Conservation (phyloP, 805 yeast genomes). For the Hemisphaericaspora nanyangensis region DNA sequence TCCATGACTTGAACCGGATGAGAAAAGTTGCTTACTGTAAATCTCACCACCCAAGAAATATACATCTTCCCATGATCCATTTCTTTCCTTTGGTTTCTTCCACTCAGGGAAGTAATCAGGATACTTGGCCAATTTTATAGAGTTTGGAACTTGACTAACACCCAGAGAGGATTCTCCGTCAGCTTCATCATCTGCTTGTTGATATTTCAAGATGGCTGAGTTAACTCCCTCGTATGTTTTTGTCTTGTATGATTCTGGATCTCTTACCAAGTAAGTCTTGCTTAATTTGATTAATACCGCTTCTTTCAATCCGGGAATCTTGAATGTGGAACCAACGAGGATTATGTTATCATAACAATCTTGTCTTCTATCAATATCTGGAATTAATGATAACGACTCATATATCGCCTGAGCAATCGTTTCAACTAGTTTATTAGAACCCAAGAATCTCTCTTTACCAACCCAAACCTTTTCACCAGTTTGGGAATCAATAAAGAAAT, state of each 20-base stretch:
- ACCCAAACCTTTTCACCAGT: conserved; percentile 54
- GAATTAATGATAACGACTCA: conserved; percentile 50
- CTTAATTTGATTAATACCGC: conserved; percentile 58
- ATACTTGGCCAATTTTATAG: conserved; percentile 60
- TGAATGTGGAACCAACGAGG: conserved; percentile 72
- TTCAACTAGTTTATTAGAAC: conserved; percentile 58
- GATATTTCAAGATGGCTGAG: conserved; percentile 40
- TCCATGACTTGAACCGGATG: conserved; percentile 49
- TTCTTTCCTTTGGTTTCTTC: conserved; percentile 53
- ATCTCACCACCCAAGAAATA: conserved; percentile 85
- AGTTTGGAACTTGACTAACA: conserved; percentile 71
- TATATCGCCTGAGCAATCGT: conserved; percentile 53
- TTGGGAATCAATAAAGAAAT: conserved; percentile 59
- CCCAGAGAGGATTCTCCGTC: conserved; percentile 25
- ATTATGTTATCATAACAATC: conserved; percentile 83
- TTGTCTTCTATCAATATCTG: conserved; percentile 68
- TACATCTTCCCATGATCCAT: conserved; percentile 68
- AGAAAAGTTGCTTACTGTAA: conserved; percentile 79
- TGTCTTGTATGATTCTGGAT: conserved; percentile 21
- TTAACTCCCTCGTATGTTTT: conserved; percentile 26
- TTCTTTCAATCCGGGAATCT: conserved; percentile 72
- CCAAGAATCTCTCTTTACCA: conserved; percentile 90
- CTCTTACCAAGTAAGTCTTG: conserved; percentile 48
- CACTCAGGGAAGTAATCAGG: conserved; percentile 95
- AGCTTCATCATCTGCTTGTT: conserved; percentile 35